These are phyloP conservation scores for Tephrocybe sp. DNA, from an alignment of 768 basidiomycete genomes.

Conservation along the genomic window DNA sequence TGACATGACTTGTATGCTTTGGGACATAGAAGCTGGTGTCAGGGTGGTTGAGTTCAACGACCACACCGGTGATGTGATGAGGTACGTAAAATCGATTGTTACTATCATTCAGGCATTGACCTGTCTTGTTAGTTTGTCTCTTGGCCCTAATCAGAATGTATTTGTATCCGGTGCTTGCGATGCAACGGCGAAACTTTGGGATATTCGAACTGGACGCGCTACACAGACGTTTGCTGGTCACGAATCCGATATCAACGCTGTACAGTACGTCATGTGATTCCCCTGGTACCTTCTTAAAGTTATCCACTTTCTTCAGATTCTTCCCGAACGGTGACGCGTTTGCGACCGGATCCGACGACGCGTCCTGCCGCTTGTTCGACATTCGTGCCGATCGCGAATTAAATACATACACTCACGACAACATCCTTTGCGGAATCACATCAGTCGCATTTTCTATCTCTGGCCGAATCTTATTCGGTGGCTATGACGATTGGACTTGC, in stretches of 20 bases:
- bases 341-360: slow-evolving; percentile 98
- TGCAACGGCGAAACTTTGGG: slow-evolving; percentile 98
- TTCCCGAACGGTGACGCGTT: slow-evolving; percentile 99
- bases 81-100: slow-evolving; percentile 49
- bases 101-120: slow-evolving; percentile 10
- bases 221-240: slow-evolving; percentile 99
- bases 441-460: slow-evolving; percentile 99
- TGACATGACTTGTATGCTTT: slow-evolving; percentile 99
- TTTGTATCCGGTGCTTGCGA: slow-evolving; percentile 99
- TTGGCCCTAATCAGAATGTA: slow-evolving; percentile 89
- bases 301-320: slow-evolving; percentile 58
- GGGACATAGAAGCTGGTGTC: slow-evolving; percentile 98
- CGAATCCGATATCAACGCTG: slow-evolving; percentile 99
- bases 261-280: slow-evolving; percentile 66
- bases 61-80: slow-evolving; percentile 99
- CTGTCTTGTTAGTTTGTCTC: slow-evolving; percentile 67
- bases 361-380: slow-evolving; percentile 97
- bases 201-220: slow-evolving; percentile 95
- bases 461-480: slow-evolving; percentile 95
- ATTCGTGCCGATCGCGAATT: slow-evolving; percentile 97
- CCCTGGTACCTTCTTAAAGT: slow-evolving; percentile 6
- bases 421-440: slow-evolving; percentile 98
- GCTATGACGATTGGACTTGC: slow-evolving; percentile 99
- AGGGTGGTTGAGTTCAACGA: slow-evolving; percentile 99
- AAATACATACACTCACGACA: slow-evolving; percentile 97